These are phyloP conservation scores for Torulaspora gathmanii DNA, from an alignment of 805 yeast species.

Conservation along the genomic window DNA sequence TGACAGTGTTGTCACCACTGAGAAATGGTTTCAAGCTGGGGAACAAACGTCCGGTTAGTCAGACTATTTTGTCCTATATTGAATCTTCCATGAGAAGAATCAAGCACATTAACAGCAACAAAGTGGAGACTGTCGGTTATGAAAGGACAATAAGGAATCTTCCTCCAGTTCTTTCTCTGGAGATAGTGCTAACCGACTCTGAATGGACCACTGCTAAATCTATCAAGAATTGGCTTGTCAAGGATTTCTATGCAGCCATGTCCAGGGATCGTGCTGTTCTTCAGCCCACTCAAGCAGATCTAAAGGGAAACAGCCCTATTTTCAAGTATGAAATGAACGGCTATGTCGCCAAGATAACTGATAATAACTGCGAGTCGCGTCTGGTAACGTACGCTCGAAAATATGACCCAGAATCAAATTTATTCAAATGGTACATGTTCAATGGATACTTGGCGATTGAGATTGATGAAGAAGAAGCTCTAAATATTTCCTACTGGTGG, in stretches of 20 bases:
- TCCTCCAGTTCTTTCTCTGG: constrained; percentile 63
- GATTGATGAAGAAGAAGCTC: constrained; percentile 70
- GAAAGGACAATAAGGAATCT: constrained; percentile 47
- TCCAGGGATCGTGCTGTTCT: constrained; percentile 39
- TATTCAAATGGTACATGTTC: constrained; percentile 67
- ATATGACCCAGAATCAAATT: constrained; percentile 31
- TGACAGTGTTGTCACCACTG: constrained; percentile 29
- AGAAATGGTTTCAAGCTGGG: constrained; percentile 27
- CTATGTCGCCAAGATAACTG: constrained; percentile 61
- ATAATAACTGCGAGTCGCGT: constrained; percentile 50
- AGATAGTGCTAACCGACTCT: constrained; percentile 50
- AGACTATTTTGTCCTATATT: constrained; percentile 50
- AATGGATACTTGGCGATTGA: constrained; percentile 86
- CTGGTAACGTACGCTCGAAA: constrained; percentile 56
- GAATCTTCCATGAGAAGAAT: constrained; percentile 56
- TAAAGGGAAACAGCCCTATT: constrained; percentile 28
- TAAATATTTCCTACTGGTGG: constrained; percentile 71
- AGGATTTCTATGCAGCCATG: constrained; percentile 50
- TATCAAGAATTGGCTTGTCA: constrained; percentile 54
- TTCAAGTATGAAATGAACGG: constrained; percentile 61
- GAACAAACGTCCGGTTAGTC: constrained; percentile 34
- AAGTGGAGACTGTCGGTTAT: constrained; percentile 52
- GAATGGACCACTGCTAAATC: constrained; percentile 51
- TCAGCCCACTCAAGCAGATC: constrained; percentile 31
- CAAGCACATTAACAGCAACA: constrained; percentile 45